Evolutionary conservation across 2,329 filamentous ascomycete species (phyloP).

Genomic region (Apiospora sp.): DNA sequence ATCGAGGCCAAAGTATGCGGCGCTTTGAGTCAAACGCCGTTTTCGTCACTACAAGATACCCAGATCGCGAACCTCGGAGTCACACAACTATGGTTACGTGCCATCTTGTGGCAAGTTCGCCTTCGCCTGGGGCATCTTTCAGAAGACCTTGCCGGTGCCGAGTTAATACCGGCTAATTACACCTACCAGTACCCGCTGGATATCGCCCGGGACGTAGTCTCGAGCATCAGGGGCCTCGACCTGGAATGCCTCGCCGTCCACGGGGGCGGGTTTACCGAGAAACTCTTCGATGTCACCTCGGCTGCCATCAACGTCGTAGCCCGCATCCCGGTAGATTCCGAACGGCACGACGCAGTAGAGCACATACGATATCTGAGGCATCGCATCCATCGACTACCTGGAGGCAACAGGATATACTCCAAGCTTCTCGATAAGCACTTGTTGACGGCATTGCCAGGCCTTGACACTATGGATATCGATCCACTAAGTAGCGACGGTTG

Average conservation of each 20-base stretch:
- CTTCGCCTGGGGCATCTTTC: conserved; percentile 52
- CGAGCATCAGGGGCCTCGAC: conserved; percentile 49
- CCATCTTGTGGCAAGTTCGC: conserved; percentile 55
- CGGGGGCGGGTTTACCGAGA: conserved; percentile 55
- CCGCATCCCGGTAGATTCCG: conserved; percentile 45
- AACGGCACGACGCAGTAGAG: conserved; percentile 43
- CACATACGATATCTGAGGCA: conserved; percentile 48
- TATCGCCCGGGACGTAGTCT: conserved; percentile 49
- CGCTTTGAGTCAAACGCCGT: conserved; percentile 43
- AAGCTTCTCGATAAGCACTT: conserved; percentile 49
- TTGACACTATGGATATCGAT: conserved; percentile 13
- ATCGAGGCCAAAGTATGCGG: conserved; percentile 48
- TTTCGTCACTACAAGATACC: conserved; percentile 47
- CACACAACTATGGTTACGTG: conserved; percentile 54
- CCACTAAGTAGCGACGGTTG: background rate
- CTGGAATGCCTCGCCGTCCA: conserved; percentile 51
- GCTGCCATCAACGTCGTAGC: conserved; percentile 54
- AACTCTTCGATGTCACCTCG: conserved; percentile 54
- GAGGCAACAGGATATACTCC: conserved; percentile 48
- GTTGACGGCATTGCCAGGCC: conserved; percentile 26
- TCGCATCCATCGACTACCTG: conserved; percentile 49
- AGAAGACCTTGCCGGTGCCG: conserved; percentile 25
- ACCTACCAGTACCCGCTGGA: conserved; percentile 54
- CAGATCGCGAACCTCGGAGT: conserved; percentile 54
- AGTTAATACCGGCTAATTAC: conserved; percentile 37